Evolutionary conservation across 148 eudicot genomes (phyloP), one percentile per base, ranked within the genome.

Genomic region (Camellia granthamiana): DNA sequence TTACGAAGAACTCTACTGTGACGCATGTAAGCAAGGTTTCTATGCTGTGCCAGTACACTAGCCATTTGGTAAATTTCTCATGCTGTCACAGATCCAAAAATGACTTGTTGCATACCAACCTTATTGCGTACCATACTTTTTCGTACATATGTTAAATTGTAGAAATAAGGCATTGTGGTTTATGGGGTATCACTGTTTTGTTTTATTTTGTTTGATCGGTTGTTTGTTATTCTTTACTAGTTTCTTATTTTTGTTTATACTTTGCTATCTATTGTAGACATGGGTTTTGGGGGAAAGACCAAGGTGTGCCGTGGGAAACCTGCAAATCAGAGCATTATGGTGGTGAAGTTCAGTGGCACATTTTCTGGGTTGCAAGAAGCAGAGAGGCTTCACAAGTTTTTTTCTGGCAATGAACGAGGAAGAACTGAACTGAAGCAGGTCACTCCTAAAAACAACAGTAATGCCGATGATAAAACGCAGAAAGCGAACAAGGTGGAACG

Each of bases 361-460:
- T 58, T 82, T 52, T 87, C 92, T 62, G 92, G 92, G 38, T 79
- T 91, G 67, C 85, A 78, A 85, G 91, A 88, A 78, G 92, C 91
- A 72, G 88, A 85, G 79, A 85, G 89, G 75, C 87, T 88, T 69
- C 88, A 87, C 75, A 80, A 76, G 41, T 58, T 81, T 21, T 91
- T 81, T 51, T 42, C 78, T 47, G 85, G 82, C 55, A 83, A 77
- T 7, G 89, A 88, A 62, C 88, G 55, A 19, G 91, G 94, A 65
- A 89, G 91, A 77, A 66, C 75, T 19, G 88, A 89, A 41, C 83
- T 91, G 42, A 77, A 41, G 70, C 85, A 84, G 66, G 44, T 79
- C 38, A 74, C 65, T 63, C 75, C 79, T 23, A 43, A 64, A 38
- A 23, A 65, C 42, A 12, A 47, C 59, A 54, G 43, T 74, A 60